Evolutionary conservation across 805 yeast genomes (phyloP).

Genomic region (Grigorovia humatica): DNA sequence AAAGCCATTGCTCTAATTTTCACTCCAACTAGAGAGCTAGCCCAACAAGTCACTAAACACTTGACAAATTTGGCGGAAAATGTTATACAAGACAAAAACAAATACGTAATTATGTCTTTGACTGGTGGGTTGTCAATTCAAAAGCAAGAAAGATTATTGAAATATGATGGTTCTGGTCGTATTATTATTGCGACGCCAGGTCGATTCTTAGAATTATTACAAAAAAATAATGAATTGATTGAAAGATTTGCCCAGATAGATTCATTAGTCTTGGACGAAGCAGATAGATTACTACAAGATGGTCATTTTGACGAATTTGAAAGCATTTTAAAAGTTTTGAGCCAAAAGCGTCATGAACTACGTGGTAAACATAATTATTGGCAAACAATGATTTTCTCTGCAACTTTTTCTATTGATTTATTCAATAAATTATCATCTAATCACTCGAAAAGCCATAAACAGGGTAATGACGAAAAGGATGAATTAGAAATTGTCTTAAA

Average conservation of each 20-base stretch:
- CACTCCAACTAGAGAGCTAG: conserved; percentile 94
- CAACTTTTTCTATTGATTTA: conserved; percentile 78
- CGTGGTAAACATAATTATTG: conserved; percentile 34
- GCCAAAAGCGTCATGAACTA: conserved; percentile 32
- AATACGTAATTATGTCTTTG: conserved; percentile 58
- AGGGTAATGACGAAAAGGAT: conserved; percentile 15
- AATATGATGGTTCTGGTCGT: conserved; percentile 54
- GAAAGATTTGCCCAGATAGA: conserved; percentile 35
- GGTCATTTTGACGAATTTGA: conserved; percentile 94
- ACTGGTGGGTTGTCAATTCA: conserved; percentile 95
- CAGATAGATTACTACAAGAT: conserved; percentile 87
- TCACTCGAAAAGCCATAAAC: conserved; percentile 17
- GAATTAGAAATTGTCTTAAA: conserved; percentile 51
- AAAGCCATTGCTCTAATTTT: conserved; percentile 69
- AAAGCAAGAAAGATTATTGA: conserved; percentile 76
- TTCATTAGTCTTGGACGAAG: conserved; percentile 77
- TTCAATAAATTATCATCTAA: conserved; percentile 58
- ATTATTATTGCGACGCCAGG: conserved; percentile 94
- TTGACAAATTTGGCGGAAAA: conserved; percentile 37
- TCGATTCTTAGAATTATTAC: conserved; percentile 71
- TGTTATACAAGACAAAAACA: conserved; percentile 33
- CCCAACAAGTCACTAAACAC: conserved; percentile 85
- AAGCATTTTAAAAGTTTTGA: conserved; percentile 58
- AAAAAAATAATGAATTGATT: conserved; percentile 41
- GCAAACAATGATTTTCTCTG: conserved; percentile 91